Base-by-base conservation (phyloP, 331 rosid species). In the Saraca asoca region DNA sequence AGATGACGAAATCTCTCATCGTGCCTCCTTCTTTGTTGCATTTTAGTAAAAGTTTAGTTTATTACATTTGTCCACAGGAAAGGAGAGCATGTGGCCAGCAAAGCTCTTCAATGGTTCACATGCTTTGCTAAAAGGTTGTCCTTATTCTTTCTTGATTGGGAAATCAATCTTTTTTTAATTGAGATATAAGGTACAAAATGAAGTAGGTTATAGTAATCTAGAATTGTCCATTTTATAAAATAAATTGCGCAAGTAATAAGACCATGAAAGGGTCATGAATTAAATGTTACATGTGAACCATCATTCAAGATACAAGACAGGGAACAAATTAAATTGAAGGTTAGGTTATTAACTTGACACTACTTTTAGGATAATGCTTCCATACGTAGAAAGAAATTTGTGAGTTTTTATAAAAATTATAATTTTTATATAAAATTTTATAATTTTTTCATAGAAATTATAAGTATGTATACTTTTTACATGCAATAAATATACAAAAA, bases 61-160 rank as follows among this genome's bases (percentile, higher is more conserved):
- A 24, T 43, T 24, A 33, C 55, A 39, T 58, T 58, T 57, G 9
- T 71, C 44, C 16, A 17, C 55, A 17, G 19, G 31, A 67, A 67
- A 65, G 39, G 68, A 51, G 16, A 70, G 72, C 84, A 68, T 75
- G 87, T 70, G 87, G 85, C 64, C 81, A 75, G 70, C 85, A 72
- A 66, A 59, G 73, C 46, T 19, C 57, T 80, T 69, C 67, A 80
- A 77, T 16, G 81, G 79, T 64, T 78, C 86, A 82, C 86, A 75
- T 82, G 86, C 60, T 55, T 49, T 44, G 65, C 52, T 62, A 34
- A 55, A 54, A 77, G 58, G 78, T 17, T 61, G 69, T 76, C 66
- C 68, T 24, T 46, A 60, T 49, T 70, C 50, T 31, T 7, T 8
- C 19, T 43, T 62, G 43, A 20, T 62, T 63, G 57, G 11, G 51